phyloP scores from a whole-genome alignment of 805 yeast genomes.

The Metschnikowia corniflorae region DNA sequence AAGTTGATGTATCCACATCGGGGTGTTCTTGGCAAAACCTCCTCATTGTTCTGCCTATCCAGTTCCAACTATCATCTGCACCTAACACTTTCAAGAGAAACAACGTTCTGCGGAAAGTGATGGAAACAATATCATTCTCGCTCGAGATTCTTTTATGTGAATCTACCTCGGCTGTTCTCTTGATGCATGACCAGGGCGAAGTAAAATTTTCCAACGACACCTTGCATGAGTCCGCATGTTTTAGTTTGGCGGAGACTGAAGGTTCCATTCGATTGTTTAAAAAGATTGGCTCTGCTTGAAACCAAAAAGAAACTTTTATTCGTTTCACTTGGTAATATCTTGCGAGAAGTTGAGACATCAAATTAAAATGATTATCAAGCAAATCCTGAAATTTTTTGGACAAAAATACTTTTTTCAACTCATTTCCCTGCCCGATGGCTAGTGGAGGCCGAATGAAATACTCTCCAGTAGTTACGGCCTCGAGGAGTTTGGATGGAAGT shows the following conservation, averaged over 20 bases:
- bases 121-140: constrained; percentile 7
- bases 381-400: constrained; percentile 44
- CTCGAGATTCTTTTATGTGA: not conserved
- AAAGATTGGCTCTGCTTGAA: constrained; percentile 38
- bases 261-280: constrained; percentile 54
- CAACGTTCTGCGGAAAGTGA: constrained; percentile 41
- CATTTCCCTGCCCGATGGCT: constrained; percentile 56
- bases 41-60: constrained; percentile 49
- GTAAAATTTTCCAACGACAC: not conserved
- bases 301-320: constrained; percentile 55
- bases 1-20: constrained; percentile 16
- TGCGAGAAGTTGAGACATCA: constrained; percentile 68
- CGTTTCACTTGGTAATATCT: constrained; percentile 82
- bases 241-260: constrained; percentile 2
- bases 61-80: constrained; percentile 17
- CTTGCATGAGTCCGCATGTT: not conserved
- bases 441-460: constrained; percentile 62
- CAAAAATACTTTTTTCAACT: constrained; percentile 55
- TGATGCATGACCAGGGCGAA: constrained; percentile 9
- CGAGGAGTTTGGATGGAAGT: constrained; percentile 58
- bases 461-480: constrained; percentile 62
- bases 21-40: constrained; percentile 22
- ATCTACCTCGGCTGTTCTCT: too few species aligned
- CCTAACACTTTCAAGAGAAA: constrained; percentile 49
- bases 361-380: constrained; percentile 60